A percentile compares a stretch with the other conserved stretches of the same genome.
phyloP scores from a whole-genome alignment of 2,329 filamentous ascomycete genomes.

The Corynespora cassiicola region DNA sequence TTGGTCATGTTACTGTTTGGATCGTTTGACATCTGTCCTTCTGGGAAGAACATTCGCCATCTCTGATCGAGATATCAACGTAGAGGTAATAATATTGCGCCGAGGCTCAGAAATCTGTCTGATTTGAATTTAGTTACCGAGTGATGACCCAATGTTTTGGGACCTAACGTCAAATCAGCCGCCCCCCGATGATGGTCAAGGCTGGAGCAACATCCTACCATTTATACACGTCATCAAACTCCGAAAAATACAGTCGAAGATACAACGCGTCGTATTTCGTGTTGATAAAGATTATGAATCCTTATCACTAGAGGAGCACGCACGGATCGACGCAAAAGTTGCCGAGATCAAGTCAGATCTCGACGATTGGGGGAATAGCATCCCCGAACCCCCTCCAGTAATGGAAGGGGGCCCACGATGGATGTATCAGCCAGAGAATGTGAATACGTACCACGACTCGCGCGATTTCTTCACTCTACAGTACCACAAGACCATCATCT shows the following conservation, averaged over 20 bases:
- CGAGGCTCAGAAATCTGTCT: too few species aligned
- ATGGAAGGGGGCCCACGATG: conserved; percentile 26
- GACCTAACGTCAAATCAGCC: conserved; percentile 26
- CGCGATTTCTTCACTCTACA: conserved; percentile 34
- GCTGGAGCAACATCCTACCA: conserved; percentile 31
- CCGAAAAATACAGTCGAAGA: conserved; percentile 30
- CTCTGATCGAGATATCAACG: conserved; percentile 33
- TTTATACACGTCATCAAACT: conserved; percentile 35
- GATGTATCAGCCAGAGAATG: conserved; percentile 36
- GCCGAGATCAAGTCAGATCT: conserved; percentile 21
- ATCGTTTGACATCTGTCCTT: conserved; percentile 31
- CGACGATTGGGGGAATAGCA: conserved; percentile 24
- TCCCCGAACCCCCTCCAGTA: conserved; percentile 24
- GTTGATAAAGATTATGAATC: conserved; percentile 25
- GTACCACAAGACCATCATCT: conserved; percentile 34
- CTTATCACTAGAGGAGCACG: conserved; percentile 17
- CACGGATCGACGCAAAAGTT: conserved; percentile 27
- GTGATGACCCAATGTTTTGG: conserved; percentile 23
- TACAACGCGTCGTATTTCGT: conserved; percentile 31
- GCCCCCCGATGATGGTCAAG: conserved; percentile 11
- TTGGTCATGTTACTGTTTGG: conserved; percentile 35
- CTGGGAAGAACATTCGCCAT: conserved; percentile 33
- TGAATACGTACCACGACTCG: conserved; percentile 23
- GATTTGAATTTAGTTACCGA: conserved; percentile 29
- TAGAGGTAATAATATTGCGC: too few species aligned